A percentile compares a stretch with the other conserved stretches of the same genome.
phyloP scores from a whole-genome alignment of 306 rosid genomes.

The Cyamopsis tetragonoloba region DNA sequence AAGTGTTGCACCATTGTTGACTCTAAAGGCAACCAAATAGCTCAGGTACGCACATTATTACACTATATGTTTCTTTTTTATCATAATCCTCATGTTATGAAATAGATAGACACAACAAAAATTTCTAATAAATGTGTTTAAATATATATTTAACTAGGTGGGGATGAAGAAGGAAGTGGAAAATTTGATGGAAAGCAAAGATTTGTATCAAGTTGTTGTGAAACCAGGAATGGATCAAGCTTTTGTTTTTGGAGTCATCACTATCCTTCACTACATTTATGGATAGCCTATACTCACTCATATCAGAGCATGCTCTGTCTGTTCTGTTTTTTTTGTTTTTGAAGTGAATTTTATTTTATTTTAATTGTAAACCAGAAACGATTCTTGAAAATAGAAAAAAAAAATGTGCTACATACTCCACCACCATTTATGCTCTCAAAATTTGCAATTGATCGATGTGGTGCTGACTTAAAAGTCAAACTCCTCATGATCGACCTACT shows the following conservation, averaged over 20 bases:
- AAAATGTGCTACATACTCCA: not conserved
- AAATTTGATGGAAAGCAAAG: conserved; percentile 38
- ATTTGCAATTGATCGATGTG: not conserved
- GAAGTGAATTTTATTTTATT: too few relatives aligned
- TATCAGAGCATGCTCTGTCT: not conserved
- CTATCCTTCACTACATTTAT: conserved; percentile 37
- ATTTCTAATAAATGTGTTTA: not conserved
- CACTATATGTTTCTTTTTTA: too few relatives aligned
- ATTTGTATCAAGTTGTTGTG: conserved; percentile 43
- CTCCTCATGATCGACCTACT: not conserved
- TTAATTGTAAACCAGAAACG: conserved; percentile 5
- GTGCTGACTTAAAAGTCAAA: conserved; percentile 27
- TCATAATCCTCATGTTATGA: too few relatives aligned
- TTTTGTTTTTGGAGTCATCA: conserved; percentile 41
- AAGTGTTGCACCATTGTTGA: conserved; percentile 52
- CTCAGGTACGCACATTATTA: too few relatives aligned
- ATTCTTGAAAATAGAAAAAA: not conserved
- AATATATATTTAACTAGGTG: conserved; percentile 23
- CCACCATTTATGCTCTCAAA: not conserved
- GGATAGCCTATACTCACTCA: conserved; percentile 1
- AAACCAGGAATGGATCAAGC: conserved; percentile 45
- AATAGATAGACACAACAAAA: too few relatives aligned
- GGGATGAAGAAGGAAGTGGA: conserved; percentile 35
- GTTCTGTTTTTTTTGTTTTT: not conserved
- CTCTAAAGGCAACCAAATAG: conserved; percentile 34